A percentile compares a stretch with the other conserved stretches of the same genome.
These are phyloP conservation scores for Blastobotrys parvus DNA, from an alignment of 805 yeast species.

Conservation along the genomic window DNA sequence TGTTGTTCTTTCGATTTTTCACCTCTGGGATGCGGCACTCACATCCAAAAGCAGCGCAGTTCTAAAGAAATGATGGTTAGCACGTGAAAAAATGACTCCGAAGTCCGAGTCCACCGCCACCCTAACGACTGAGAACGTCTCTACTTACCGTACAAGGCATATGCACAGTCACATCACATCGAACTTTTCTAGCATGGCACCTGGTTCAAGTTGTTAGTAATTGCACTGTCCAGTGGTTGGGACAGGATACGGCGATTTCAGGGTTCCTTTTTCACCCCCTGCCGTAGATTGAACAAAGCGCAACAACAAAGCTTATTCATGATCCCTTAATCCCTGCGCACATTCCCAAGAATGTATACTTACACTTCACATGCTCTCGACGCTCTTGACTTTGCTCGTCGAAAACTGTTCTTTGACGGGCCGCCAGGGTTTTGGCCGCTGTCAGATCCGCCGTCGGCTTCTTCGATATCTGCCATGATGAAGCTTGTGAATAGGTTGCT, in stretches of 20 bases:
- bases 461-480: not conserved
- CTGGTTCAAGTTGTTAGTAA: conserved; percentile 3
- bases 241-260: not conserved
- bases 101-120: no score
- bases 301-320: no score
- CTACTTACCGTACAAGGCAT: conserved; percentile 45
- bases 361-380: conserved; percentile 24
- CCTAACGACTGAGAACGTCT: no score
- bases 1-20: conserved; percentile 20
- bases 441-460: no score
- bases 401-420: conserved; percentile 14
- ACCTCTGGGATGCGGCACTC: conserved; percentile 62
- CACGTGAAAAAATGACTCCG: no score
- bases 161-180: conserved; percentile 47
- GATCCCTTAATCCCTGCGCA: not conserved
- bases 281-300: no score
- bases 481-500: not conserved
- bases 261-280: no score
- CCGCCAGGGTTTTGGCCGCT: conserved; percentile 1
- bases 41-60: conserved; percentile 44
- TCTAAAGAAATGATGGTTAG: conserved; percentile 15
- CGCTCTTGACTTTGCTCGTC: conserved; percentile 23
- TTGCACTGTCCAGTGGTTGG: no score
- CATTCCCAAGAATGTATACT: conserved; percentile 3
- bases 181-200: conserved; percentile 71